A percentile compares a stretch with the other conserved stretches of the same genome.
phyloP scores from a whole-genome alignment of 495 filamentous ascomycete species.

The Zalerion maritima region DNA sequence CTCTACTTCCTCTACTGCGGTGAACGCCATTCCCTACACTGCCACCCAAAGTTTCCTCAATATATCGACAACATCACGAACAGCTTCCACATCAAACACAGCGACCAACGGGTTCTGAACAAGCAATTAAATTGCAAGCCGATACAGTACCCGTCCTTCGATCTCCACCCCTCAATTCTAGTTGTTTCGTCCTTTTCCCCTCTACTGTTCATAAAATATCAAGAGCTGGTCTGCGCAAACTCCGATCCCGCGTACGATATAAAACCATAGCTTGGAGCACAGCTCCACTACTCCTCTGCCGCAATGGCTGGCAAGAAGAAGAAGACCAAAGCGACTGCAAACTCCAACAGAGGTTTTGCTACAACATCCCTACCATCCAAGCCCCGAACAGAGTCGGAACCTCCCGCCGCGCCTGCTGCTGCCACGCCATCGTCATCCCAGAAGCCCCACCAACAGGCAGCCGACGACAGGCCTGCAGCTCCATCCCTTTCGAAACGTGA shows the following conservation, averaged over 20 bases:
- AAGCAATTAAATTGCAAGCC: no score
- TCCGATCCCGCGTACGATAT: neutral
- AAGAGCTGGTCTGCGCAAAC: no score
- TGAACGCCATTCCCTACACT: no score
- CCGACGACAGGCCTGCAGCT: no score
- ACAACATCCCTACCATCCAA: conserved; percentile 85
- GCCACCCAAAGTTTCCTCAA: no score
- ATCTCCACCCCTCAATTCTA: neutral
- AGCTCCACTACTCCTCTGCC: conserved; percentile 4
- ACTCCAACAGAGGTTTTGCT: conserved; percentile 81
- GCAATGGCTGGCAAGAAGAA: conserved; percentile 73
- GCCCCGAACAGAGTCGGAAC: conserved; percentile 19
- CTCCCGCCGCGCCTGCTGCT: conserved; percentile 6
- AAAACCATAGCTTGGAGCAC: neutral
- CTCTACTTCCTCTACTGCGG: no score
- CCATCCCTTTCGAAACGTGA: no score
- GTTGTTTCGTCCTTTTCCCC: neutral
- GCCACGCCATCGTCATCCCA: conserved; percentile 16
- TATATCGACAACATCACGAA: no score
- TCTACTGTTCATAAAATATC: neutral
- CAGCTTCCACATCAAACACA: no score
- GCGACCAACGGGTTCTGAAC: no score
- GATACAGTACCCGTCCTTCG: neutral
- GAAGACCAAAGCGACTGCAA: conserved; percentile 69
- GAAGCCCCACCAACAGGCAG: no score